Percentiles rank a stretch among this genome's conserved stretches.
These are phyloP conservation scores for Acanthamoeba lenticulata DNA, from an alignment of 208 protist species.

Conservation along the genomic window DNA sequence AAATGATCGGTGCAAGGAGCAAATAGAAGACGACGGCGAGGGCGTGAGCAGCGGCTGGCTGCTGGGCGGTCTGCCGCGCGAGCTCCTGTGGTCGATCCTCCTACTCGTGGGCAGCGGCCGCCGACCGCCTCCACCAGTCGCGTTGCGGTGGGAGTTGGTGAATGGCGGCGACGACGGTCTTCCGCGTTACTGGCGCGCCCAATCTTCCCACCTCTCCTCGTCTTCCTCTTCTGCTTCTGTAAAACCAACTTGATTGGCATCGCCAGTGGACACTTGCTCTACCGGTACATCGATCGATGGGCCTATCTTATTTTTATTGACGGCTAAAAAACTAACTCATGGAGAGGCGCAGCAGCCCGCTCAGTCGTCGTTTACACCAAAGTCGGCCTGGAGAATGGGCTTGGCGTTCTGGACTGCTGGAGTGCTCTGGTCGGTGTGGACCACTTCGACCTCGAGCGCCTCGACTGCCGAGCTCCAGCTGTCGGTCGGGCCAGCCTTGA, in stretches of 20 bases:
- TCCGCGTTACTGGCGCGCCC: not conserved
- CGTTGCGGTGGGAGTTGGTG: not conserved
- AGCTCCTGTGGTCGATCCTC: not conserved
- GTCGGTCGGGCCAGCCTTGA: not conserved
- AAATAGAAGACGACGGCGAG: not conserved
- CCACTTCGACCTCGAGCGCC: not conserved
- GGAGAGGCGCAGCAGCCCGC: no score
- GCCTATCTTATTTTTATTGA: no score
- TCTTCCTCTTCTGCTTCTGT: not conserved
- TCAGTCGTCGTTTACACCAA: constrained; percentile 44
- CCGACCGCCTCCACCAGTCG: no score
- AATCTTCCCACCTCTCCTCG: no score
- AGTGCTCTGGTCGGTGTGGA: constrained; percentile 36
- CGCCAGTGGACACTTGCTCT: no score
- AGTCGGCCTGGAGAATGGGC: constrained; percentile 11
- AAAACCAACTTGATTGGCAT: not conserved
- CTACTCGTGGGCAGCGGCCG: not conserved
- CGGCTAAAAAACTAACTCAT: no score
- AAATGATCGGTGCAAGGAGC: not conserved
- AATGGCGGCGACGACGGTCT: not conserved
- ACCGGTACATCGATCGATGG: no score
- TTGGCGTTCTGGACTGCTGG: not conserved
- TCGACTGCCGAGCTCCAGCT: not conserved
- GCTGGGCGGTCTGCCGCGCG: not conserved
- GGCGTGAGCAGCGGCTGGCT: no score